Conservation (phyloP, 805 yeast genomes). For the Starmerella powellii region DNA sequence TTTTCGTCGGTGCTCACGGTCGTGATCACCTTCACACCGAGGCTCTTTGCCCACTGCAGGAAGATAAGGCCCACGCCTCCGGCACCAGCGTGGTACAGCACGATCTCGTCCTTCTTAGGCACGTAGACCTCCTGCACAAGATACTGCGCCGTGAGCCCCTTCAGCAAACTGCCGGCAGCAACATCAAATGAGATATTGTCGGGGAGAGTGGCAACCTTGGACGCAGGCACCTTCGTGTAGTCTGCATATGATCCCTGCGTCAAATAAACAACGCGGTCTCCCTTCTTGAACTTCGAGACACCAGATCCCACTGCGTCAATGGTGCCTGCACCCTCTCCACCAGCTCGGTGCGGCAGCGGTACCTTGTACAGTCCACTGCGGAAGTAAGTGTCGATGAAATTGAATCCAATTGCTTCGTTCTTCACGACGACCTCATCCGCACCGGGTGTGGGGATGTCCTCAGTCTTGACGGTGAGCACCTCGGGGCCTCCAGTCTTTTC, state of each 20-base stretch:
- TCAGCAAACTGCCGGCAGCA: slow-evolving; percentile 48
- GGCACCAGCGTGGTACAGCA: slow-evolving; percentile 84
- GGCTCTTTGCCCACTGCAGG: slow-evolving; percentile 46
- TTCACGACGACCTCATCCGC: slow-evolving; percentile 55
- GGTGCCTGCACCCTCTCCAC: slow-evolving; percentile 46
- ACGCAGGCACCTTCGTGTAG: slow-evolving; percentile 38
- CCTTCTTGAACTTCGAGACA: slow-evolving; percentile 38
- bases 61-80: slow-evolving; percentile 82
- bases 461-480: slow-evolving; percentile 36
- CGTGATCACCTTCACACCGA: slow-evolving; percentile 76
- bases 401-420: slow-evolving; percentile 67
- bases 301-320: slow-evolving; percentile 39
- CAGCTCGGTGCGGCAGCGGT: slow-evolving; percentile 55
- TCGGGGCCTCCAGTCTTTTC: slow-evolving; percentile 47
- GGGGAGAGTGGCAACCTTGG: slow-evolving; percentile 38
- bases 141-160: slow-evolving; percentile 71
- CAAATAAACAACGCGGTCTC: slow-evolving; percentile 37
- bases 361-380: slow-evolving; percentile 65
- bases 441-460: slow-evolving; percentile 27
- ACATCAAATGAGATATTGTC: slow-evolving; percentile 37
- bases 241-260: slow-evolving; percentile 71
- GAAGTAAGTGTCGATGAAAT: slow-evolving; percentile 73
- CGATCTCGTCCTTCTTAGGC: slow-evolving; percentile 48
- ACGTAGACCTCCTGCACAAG: slow-evolving; percentile 55
- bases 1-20: slow-evolving; percentile 70